Evolutionary conservation across 805 yeast species (phyloP).

Genomic region (Schizosaccharomyces octosporus): DNA sequence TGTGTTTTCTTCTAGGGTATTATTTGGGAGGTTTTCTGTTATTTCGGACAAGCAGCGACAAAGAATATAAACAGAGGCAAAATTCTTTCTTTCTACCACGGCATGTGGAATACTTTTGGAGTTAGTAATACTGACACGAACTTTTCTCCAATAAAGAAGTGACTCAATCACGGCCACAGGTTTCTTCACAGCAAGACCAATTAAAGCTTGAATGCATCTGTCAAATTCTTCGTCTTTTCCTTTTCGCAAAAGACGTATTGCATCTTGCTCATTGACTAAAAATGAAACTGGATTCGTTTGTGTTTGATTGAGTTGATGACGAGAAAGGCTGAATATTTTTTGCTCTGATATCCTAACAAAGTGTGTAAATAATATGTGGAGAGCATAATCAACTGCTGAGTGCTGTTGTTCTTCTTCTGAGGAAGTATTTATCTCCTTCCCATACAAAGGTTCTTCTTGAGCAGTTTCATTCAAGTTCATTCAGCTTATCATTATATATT

Average conservation of each 20-base stretch:
- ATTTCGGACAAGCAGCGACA: slow-evolving; percentile 85
- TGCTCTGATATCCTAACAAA: slow-evolving; percentile 85
- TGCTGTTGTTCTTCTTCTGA: not conserved
- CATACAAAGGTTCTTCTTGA: not conserved
- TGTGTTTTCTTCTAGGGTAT: slow-evolving; percentile 48
- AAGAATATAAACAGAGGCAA: slow-evolving; percentile 65
- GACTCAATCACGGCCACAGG: slow-evolving; percentile 94
- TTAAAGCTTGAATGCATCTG: slow-evolving; percentile 59
- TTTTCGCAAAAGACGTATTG: slow-evolving; percentile 51
- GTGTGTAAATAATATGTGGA: slow-evolving; percentile 83
- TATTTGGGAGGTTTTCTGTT: slow-evolving; percentile 63
- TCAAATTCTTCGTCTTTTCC: slow-evolving; percentile 77
- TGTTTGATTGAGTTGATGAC: slow-evolving; percentile 19
- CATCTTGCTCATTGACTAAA: slow-evolving; percentile 48
- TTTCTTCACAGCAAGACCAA: slow-evolving; percentile 67
- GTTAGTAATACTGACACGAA: slow-evolving; percentile 23
- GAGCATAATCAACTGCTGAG: slow-evolving; percentile 58
- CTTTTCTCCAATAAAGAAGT: slow-evolving; percentile 93
- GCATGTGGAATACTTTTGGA: slow-evolving; percentile 8
- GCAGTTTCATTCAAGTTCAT: slow-evolving; percentile 2
- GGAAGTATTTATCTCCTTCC: not conserved
- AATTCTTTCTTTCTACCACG: slow-evolving; percentile 67
- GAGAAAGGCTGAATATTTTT: slow-evolving; percentile 48
- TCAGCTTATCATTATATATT: not conserved
- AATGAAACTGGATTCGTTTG: not conserved